These are phyloP conservation scores for Dorcoceras hygrometricum DNA, from an alignment of 257 asterid genomes.

Conservation along the genomic window DNA sequence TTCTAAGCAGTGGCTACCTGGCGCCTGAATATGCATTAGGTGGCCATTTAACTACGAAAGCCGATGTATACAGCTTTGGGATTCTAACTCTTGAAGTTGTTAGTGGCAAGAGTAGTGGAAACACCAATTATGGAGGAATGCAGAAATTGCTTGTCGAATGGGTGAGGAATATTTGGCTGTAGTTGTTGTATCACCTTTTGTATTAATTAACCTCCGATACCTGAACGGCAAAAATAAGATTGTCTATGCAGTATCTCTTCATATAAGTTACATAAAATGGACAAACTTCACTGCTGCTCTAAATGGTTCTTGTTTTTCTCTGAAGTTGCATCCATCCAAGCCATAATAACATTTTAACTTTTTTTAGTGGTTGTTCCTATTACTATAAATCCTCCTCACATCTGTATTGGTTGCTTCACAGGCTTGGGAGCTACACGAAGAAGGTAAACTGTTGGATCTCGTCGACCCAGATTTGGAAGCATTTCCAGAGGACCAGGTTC, in stretches of 20 bases:
- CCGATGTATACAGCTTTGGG: slow-evolving; percentile 89
- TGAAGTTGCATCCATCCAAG: background rate
- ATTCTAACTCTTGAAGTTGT: slow-evolving; percentile 72
- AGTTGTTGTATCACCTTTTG: slow-evolving; percentile 16
- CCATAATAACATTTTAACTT: background rate
- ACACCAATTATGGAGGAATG: slow-evolving; percentile 48
- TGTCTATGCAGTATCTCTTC: background rate
- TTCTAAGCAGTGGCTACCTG: slow-evolving; percentile 78
- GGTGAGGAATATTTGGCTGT: slow-evolving; percentile 48
- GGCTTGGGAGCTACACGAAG: slow-evolving; percentile 83
- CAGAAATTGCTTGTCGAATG: slow-evolving; percentile 68
- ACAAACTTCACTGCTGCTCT: background rate
- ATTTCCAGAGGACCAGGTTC: slow-evolving; percentile 51
- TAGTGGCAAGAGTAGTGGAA: slow-evolving; percentile 69
- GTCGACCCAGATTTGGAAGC: slow-evolving; percentile 71
- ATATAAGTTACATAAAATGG: background rate
- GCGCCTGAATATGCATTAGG: slow-evolving; percentile 97
- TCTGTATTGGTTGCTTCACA: slow-evolving; percentile 27
- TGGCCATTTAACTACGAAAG: slow-evolving; percentile 87
- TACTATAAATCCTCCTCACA: background rate
- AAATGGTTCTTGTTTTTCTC: background rate
- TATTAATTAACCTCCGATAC: background rate
- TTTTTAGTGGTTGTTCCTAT: background rate
- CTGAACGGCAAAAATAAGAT: background rate
- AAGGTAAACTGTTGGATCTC: slow-evolving; percentile 55